Evolutionary conservation across 176 grass and related monocot species (phyloP).

Genomic region (Canna indica): DNA sequence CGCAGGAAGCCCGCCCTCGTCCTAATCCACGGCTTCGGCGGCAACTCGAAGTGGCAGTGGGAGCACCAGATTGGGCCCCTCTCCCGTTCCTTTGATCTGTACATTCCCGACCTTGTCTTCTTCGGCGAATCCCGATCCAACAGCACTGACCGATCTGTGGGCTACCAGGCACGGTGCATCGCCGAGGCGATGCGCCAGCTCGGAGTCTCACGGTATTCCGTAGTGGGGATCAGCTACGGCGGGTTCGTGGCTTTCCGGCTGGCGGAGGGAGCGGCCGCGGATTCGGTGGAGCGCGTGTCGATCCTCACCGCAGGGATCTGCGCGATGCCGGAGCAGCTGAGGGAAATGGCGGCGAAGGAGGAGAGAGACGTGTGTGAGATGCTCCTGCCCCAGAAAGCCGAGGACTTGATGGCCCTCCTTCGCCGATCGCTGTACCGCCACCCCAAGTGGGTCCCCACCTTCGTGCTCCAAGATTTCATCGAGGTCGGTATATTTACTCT

Average conservation of each 20-base stretch:
- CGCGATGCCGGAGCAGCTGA: constrained; percentile 26
- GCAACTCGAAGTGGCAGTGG: constrained; percentile 49
- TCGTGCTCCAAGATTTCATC: constrained; percentile 76
- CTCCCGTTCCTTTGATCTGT: constrained; percentile 39
- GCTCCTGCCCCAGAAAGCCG: constrained; percentile 48
- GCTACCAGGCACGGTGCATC: constrained; percentile 61
- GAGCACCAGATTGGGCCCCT: constrained; percentile 27
- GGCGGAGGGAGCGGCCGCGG: constrained; percentile 44
- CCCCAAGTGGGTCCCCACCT: constrained; percentile 62
- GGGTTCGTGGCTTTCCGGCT: constrained; percentile 43
- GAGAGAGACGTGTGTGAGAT: constrained; percentile 48
- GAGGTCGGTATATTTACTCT: constrained; percentile 28
- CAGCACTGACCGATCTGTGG: constrained; percentile 45
- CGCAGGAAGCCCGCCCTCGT: constrained; percentile 30
- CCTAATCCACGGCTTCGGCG: constrained; percentile 43
- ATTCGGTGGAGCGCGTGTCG: constrained; percentile 33
- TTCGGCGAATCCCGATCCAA: constrained; percentile 31
- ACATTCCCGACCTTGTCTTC: constrained; percentile 46
- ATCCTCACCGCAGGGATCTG: constrained; percentile 58
- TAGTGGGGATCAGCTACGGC: constrained; percentile 44
- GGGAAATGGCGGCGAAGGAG: constrained; percentile 37
- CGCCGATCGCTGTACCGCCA: constrained; percentile 70
- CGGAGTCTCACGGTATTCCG: constrained; percentile 42
- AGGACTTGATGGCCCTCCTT: constrained; percentile 50
- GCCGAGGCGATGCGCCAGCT: constrained; percentile 66